Base-by-base conservation (phyloP, 495 filamentous ascomycete genomes). In the Amphirosellinia nigrospora region DNA sequence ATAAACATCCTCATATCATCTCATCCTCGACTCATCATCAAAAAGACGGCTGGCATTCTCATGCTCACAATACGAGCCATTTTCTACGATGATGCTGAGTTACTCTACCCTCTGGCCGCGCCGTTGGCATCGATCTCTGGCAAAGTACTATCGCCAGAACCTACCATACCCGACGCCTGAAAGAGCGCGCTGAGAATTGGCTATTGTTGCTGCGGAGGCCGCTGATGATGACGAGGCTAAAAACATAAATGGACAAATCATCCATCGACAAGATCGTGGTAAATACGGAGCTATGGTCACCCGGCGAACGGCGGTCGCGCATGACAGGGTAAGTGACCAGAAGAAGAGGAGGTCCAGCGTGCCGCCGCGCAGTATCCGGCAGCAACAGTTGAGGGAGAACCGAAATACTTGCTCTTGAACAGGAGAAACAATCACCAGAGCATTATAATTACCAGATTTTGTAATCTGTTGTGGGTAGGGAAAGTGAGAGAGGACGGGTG, bases 81-180 rank as follows among this genome's bases (percentile, higher is more conserved):
- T 53, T 97, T 93, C 79, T 89, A 95, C 73, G 91, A 93, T 68
- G 96, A 98, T 32, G 93, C 92, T 75, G 96, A 98, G 79, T 86
- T 99, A 21, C 93, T 77, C 88, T 99, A n/a, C 95, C 95, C 3
- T 92, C 91, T 21, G 96, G 96, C 39, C 88, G 90, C 66, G 91
- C 91, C n/a, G 94, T 94, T 43, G 96, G 96, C 96, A 98, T 78
- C 89, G 96, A 64, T 94, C 92, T 9, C 83, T 97, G 19, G 89
- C 91, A 70, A 87, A 85, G 63, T 98, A 97, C 80, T 99, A 89
- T 80, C 91, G 93, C 60, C 96, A 99, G 82, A 98, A 98, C 80
- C 83, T 98, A 41, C 83, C 91, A 85, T 87, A 96, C 81, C 93
- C 92, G 4, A 87, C 90, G 6, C 79, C 88, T 0, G 87, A 88